Evolutionary conservation across 2,329 filamentous ascomycete species (phyloP), one percentile per base, ranked within the genome.

Genomic region (Claviceps sp.): DNA sequence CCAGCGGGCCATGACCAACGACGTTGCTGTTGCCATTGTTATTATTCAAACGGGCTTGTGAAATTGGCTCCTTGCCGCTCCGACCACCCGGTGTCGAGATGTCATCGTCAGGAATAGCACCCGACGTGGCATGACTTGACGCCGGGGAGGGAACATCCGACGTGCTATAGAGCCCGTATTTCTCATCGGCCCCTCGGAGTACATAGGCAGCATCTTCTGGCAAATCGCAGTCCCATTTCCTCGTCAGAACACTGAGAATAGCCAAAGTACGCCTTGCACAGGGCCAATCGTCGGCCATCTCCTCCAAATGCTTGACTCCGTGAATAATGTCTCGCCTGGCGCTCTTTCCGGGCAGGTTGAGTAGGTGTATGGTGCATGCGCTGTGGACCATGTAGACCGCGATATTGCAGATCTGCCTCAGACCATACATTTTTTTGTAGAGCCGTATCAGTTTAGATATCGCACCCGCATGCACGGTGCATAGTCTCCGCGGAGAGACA

Each of bases 321-420:
- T 96, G 90, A 4, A 87, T 85, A 43, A 98, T 87, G 65, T 97
- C 91, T 59, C 91, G 76, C 61, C 82, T 85, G 4, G 93, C 88
- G 34, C 87, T 93, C 70, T 93, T 95, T 59, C 96, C 90, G 0
- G 90, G 90, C 1, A 97, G 73, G 58, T 96, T 96, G 38, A 98
- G 80, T 20, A 98, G 72, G 61, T 97, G 93, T 41, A 97, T 94
- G 0, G 89, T 96, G 64, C 89, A 95, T 34, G 93, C 90, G 4
- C 88, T 93, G 65, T 97, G 91, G 0, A 86, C 78, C 69, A 97
- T 96, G 66, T 98, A 98, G 0, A 97, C 89, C 3, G 86, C 90
- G 60, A 97, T 88, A 62, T 97, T 97, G 70, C 88, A 95, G 37
- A 98, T 95, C 64, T 97, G 91, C 4, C 88, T 82, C 13, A 97